These are phyloP conservation scores for Salvia sclarea DNA, from an alignment of 305 asterid genomes.

Conservation along the genomic window DNA sequence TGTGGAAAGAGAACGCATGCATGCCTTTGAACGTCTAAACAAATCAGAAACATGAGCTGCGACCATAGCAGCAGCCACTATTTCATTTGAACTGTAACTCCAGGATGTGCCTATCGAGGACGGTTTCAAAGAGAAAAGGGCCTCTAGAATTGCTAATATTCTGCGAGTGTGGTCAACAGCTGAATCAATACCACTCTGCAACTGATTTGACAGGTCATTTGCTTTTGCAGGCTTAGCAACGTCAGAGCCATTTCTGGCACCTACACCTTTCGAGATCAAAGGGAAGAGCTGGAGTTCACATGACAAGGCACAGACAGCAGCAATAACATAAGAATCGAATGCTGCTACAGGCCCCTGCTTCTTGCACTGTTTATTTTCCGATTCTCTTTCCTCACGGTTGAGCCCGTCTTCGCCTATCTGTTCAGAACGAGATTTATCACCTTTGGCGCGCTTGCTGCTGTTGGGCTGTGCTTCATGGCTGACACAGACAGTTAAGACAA, in stretches of 20 bases:
- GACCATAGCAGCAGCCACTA: conserved; percentile 99
- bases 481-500: conserved; percentile 91
- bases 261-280: conserved; percentile 62
- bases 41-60: conserved; percentile 97
- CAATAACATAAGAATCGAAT: conserved; percentile 94
- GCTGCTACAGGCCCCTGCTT: conserved; percentile 96
- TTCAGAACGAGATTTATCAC: conserved; percentile 50
- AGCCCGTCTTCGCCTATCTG: conserved; percentile 46
- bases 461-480: conserved; percentile 90
- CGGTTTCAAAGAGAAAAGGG: conserved; percentile 94
- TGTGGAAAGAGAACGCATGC: conserved; percentile 85
- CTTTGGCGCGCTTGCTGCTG: conserved; percentile 73
- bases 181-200: conserved; percentile 68
- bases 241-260: conserved; percentile 36
- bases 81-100: conserved; percentile 93
- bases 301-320: conserved; percentile 96
- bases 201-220: conserved; percentile 49
- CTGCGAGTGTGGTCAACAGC: conserved; percentile 87
- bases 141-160: conserved; percentile 85
- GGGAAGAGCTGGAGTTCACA: conserved; percentile 95
- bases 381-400: conserved; percentile 47
- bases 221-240: conserved; percentile 50
- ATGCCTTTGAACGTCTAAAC: conserved; percentile 88
- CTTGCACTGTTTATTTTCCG: conserved; percentile 51
- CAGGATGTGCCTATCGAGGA: conserved; percentile 88